Evolutionary conservation across 331 rosid species (phyloP), one percentile per base, ranked within the genome.

Genomic region (Acacia concinna): DNA sequence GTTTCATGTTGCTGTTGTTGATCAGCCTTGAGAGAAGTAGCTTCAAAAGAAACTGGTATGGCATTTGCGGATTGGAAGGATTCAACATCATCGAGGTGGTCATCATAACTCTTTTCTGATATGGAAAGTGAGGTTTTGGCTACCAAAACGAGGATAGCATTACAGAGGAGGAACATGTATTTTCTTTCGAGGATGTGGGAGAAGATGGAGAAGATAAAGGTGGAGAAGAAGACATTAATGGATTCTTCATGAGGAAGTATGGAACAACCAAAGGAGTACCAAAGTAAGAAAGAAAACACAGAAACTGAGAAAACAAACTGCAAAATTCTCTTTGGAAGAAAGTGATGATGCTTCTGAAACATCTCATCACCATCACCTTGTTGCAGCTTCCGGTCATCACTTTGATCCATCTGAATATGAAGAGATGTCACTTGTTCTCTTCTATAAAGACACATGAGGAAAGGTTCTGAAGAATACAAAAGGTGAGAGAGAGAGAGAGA

Each of bases 151-250:
- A 93, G 92, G 74, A 91, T 88, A 75, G 81, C 92, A 76, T 91
- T 91, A 10, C 91, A 93, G n/a, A 91, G 31, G 51, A 90, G 90
- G 68, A 93, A 93, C 83, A 93, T 85, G 84, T 86, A 91, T 81
- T 91, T 93, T 34, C 91, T 87, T 68, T 93, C 85, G 8, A 91
- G 78, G 32, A 84, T 80, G 82, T 76, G 95, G 37, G 87, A 81
- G 86, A 88, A 75, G 47, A 87, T 52, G 67, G 88, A 81, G 73
- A 92, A 81, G 71, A 87, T 85, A 49, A 75, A 87, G 12, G 93
- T 83, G 73, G 86, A 86, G 82, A 90, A 88, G 84, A 79, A 85
- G 46, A 80, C 82, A 81, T 31, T 88, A 80, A 88, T 86, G 40
- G 90, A 85, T 59, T 69, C 57, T 10, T 89, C 56, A 41, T 88